Evolutionary conservation across 345 rosid genomes (phyloP), one percentile per base, ranked within the genome.

Genomic region (Kandelia obovata): DNA sequence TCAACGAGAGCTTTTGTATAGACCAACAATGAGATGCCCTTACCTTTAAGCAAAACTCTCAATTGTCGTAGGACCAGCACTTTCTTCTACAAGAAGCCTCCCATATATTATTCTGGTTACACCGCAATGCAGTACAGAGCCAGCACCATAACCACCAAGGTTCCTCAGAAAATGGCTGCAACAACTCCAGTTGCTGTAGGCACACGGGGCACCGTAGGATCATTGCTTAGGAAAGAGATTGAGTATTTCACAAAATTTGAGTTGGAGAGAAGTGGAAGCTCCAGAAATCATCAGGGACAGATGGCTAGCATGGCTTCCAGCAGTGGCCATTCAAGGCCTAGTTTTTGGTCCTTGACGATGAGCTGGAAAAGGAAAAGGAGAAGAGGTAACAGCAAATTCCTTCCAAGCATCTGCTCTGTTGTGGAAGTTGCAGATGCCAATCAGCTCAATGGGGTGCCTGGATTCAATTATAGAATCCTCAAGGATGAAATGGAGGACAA

Each of bases 191-290:
- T 88, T 26, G 87, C 92, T 8, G 80, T 90, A 37, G 98, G 98
- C 61, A 88, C 95, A 8, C 74, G 84, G 75, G 98, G 98, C 52
- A 92, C 92, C 0, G 83, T 92, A 4, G 98, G 95, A 75, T 86
- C 95, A 10, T 89, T 90, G 46, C 80, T 90, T 3, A 87, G 84
- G 75, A 86, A 80, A 78, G 96, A 92, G 65, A 89, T 92, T 25
- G 95, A 92, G 56, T 83, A 83, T 67, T 90, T 89, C 82, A 80
- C 76, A 81, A 84, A 61, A 75, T 69, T 77, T 28, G 85, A 80
- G 65, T 16, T 61, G 46, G 78, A 73, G 6, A 55, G 30, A 47
- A 28, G 39, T 21, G 71, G 68, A 19, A 73, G 82, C 73, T 71
- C 76, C 27, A 53, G 70, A 69, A 79, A 76, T 58, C 25, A 74